Percentiles rank a stretch among this genome's conserved stretches.
These are phyloP conservation scores for Teunomyces panamensis DNA, from an alignment of 805 yeast genomes.

Conservation along the genomic window DNA sequence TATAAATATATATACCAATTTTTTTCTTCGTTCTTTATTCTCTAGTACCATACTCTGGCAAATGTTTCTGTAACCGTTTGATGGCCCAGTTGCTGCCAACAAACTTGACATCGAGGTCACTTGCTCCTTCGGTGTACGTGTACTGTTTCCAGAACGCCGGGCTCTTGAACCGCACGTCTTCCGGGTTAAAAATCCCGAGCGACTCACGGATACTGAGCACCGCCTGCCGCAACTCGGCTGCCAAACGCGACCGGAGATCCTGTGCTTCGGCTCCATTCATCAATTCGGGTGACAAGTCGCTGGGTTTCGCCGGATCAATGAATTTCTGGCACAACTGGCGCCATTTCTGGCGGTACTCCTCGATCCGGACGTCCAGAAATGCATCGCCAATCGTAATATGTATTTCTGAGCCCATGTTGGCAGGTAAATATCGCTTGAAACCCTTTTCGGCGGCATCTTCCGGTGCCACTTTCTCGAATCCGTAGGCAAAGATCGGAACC, in stretches of 20 bases:
- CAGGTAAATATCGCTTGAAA: conserved; percentile 58
- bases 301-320: conserved; percentile 48
- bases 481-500: conserved; percentile 81
- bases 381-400: conserved; percentile 71
- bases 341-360: conserved; percentile 70
- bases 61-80: conserved; percentile 58
- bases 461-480: conserved; percentile 84
- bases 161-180: conserved; percentile 64
- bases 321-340: conserved; percentile 52
- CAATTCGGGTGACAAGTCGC: conserved; percentile 60
- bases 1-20: background rate
- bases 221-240: conserved; percentile 62
- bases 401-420: conserved; percentile 64
- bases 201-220: conserved; percentile 48
- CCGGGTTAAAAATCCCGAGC: conserved; percentile 48
- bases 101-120: conserved; percentile 67
- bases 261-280: conserved; percentile 63
- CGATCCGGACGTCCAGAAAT: conserved; percentile 58
- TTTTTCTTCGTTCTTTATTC: background rate
- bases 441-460: conserved; percentile 57
- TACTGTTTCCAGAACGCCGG: conserved; percentile 75
- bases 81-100: conserved; percentile 85
- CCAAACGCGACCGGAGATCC: conserved; percentile 64
- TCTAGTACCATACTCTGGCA: conserved; percentile 14
- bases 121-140: conserved; percentile 60